These are phyloP conservation scores for Suillus placidus DNA, from an alignment of 768 basidiomycete genomes.

Conservation along the genomic window DNA sequence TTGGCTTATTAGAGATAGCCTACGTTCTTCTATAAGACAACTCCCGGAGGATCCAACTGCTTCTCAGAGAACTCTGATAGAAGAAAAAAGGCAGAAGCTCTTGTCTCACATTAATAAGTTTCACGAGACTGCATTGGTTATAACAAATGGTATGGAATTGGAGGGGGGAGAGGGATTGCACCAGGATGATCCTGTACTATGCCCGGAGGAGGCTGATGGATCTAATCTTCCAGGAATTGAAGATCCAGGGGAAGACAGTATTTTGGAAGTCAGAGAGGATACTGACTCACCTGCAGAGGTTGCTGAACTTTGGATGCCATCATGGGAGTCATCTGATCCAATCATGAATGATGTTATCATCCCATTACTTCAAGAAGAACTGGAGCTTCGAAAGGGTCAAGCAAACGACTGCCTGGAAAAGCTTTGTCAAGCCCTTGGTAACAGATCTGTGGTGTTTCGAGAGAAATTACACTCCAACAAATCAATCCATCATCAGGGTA, in stretches of 20 bases:
- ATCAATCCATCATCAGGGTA: constrained; percentile 1
- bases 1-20: constrained; percentile 8
- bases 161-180: too few species aligned
- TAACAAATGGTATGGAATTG: neutral
- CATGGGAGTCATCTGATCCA: neutral
- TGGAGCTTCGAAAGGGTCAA: neutral
- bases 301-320: constrained; percentile 8
- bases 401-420: constrained; percentile 11
- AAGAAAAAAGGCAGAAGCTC: constrained; percentile 2
- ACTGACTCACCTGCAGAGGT: neutral
- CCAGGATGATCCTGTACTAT: neutral
- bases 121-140: neutral
- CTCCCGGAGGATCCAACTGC: neutral
- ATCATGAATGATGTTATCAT: neutral
- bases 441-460: constrained; percentile 8
- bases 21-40: neutral
- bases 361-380: constrained; percentile 7
- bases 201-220: neutral
- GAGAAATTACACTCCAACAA: constrained; percentile 3
- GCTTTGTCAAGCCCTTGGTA: constrained; percentile 9
- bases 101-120: neutral
- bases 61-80: constrained; percentile 1
- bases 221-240: neutral
- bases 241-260: neutral
- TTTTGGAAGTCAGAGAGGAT: neutral